Percentiles rank a stretch among this genome's conserved stretches.
These are phyloP conservation scores for Rhodotorula sp. DNA, from an alignment of 1,284 basidiomycete species.

Conservation along the genomic window DNA sequence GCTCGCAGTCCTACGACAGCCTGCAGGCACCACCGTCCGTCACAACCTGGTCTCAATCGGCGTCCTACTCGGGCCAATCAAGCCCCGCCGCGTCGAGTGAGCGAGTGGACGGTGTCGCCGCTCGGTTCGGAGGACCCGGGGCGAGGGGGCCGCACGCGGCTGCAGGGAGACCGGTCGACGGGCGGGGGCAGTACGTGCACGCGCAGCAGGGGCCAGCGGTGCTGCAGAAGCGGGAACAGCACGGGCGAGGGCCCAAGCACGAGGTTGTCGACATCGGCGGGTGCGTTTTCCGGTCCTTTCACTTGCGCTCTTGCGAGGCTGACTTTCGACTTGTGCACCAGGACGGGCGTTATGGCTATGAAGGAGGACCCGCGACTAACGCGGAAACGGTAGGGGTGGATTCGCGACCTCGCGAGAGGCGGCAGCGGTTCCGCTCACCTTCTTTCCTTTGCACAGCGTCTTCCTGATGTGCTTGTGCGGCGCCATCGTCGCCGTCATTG, in stretches of 20 bases:
- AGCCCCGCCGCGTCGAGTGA: too few relatives aligned
- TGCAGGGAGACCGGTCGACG: not conserved
- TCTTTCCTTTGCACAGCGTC: conserved; percentile 5
- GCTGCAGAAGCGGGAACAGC: not conserved
- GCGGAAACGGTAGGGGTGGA: conserved; percentile 19
- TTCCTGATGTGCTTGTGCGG: conserved; percentile 22
- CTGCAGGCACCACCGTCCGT: not conserved
- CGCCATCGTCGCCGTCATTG: conserved; percentile 12
- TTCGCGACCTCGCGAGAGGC: not conserved
- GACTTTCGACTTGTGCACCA: not conserved
- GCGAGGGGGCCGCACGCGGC: too few relatives aligned
- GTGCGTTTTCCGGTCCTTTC: not conserved
- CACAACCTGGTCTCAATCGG: not conserved
- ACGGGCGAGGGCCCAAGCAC: not conserved
- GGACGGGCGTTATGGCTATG: conserved; percentile 7
- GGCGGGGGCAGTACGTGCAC: too few relatives aligned
- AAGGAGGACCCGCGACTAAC: not conserved
- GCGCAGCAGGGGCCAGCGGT: not conserved
- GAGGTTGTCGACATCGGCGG: conserved; percentile 4
- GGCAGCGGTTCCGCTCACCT: not conserved
- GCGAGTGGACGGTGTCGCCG: not conserved
- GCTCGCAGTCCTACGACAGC: conserved; percentile 11
- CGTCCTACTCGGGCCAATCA: not conserved
- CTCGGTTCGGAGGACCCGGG: too few relatives aligned
- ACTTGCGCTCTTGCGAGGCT: not conserved